Evolutionary conservation across 2,329 filamentous ascomycete species (phyloP).

Genomic region (Calonectria pseudoreteaudii): DNA sequence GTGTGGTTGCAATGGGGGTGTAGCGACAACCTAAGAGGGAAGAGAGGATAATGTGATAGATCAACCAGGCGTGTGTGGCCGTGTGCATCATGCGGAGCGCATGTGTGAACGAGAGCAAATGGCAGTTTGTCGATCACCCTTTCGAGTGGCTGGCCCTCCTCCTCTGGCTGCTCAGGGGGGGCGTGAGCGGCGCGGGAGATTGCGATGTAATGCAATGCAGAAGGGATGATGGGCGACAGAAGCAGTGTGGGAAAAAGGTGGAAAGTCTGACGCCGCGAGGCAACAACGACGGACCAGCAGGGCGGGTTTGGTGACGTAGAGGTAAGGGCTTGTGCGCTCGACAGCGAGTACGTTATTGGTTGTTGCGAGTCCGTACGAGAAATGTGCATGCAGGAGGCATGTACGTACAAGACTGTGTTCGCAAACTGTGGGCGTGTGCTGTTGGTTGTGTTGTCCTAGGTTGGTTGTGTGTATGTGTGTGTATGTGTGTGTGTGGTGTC

Average conservation of each 20-base stretch:
- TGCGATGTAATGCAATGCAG: slow-evolving; percentile 19
- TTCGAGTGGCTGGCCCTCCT: neutral
- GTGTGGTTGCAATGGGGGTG: slow-evolving; percentile 6
- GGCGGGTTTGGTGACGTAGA: slow-evolving; percentile 1
- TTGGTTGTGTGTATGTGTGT: no score
- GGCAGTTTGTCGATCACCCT: slow-evolving; percentile 13
- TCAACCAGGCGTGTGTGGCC: neutral
- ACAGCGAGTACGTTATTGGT: neutral
- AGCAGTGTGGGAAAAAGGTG: neutral
- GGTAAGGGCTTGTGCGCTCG: neutral
- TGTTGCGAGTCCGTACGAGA: neutral
- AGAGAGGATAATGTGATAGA: neutral
- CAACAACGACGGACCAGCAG: neutral
- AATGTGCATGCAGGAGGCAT: neutral
- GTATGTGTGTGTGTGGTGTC: neutral
- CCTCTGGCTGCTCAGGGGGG: neutral
- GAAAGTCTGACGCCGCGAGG: slow-evolving; percentile 7
- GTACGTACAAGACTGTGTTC: slow-evolving; percentile 1
- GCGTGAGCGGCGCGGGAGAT: slow-evolving; percentile 12
- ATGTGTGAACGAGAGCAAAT: neutral
- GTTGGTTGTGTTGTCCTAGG: neutral
- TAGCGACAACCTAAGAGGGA: neutral
- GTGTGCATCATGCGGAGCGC: neutral
- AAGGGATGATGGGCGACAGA: neutral
- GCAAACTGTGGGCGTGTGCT: neutral